Percentiles rank a stretch among this genome's conserved stretches.
phyloP scores from a whole-genome alignment of 2,329 filamentous ascomycete genomes.

The Aureobasidium lini region DNA sequence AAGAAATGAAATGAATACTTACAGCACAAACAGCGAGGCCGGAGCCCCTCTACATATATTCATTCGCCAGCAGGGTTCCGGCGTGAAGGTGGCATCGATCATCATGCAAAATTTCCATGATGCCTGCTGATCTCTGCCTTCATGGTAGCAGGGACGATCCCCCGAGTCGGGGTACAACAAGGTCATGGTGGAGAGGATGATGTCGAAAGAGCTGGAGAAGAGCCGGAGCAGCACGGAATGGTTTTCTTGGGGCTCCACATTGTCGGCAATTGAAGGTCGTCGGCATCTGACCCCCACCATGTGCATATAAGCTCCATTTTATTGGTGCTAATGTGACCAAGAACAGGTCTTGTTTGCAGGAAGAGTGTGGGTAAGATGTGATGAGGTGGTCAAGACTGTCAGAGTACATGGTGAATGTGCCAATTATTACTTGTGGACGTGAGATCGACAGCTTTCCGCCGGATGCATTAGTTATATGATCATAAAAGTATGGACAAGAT shows the following conservation, averaged over 20 bases:
- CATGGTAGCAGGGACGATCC: neutral
- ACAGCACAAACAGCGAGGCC: neutral
- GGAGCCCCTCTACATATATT: neutral
- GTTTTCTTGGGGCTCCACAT: neutral
- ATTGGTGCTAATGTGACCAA: neutral
- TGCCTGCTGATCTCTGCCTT: neutral
- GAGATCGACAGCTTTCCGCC: neutral
- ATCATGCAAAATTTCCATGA: neutral
- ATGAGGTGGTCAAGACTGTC: neutral
- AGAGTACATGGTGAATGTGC: neutral
- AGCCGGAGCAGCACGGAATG: neutral
- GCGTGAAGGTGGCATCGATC: constrained; percentile 2
- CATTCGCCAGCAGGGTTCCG: neutral
- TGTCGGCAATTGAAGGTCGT: neutral
- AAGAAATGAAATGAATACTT: neutral
- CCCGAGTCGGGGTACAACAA: neutral
- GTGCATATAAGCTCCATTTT: neutral
- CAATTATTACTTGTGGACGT: neutral
- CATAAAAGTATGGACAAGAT: neutral
- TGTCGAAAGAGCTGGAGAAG: constrained; percentile 9
- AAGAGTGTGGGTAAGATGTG: neutral
- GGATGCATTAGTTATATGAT: neutral
- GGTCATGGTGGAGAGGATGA: constrained; percentile 11
- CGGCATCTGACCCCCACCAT: neutral
- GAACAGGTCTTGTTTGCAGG: neutral